Base-by-base conservation (phyloP, 2,329 filamentous ascomycete genomes). In the Nakataea oryzae region DNA sequence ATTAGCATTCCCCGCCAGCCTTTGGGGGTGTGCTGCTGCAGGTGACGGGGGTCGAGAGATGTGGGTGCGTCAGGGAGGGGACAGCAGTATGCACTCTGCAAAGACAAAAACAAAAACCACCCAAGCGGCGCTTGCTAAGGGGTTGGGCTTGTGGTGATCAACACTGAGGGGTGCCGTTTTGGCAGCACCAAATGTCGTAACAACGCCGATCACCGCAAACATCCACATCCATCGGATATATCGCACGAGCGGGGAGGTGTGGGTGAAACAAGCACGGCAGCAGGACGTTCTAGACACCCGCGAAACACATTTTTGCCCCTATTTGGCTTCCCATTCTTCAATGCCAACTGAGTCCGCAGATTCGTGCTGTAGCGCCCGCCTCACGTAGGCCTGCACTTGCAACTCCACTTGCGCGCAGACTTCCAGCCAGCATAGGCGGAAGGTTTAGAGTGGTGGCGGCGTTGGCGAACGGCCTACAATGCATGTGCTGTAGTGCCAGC, bases 171-270 rank as follows among this genome's bases (percentile, higher is more conserved):
- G 21, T 32, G 32, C 60, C 41, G 55, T 58, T 62, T 62, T 30
- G 55, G 55, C 55, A 11, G 55, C 60, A 58, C 54, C 14, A 58
- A 28, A 62, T 62, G 60, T 55, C 60, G 60, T 62, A 62, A 60
- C 32, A 60, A 21, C 9, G 59, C 41, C 32, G 59, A 60, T 60
- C 59, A 21, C 21, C 30, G 17, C 17, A 50, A 50, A 50, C 41
- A n/a, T 50, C 41, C 17, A 50, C 41, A 50, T 5, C 41, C 41
- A 50, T 50, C 11, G 41, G 41, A n/a, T n/a, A n/a, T 50, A 21
- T 50, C 21, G 41, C 41, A 50, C 17, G 21, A 50, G 41, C 41
- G 41, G 7, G 17, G 7, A n/a, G 21, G 41, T 50, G 17, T n/a
- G 55, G 29, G 21, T 34, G 9, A 28, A 27, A 27, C 56, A 21